Evolutionary conservation across 495 filamentous ascomycete genomes (phyloP).

Genomic region (Copromyces sp.): DNA sequence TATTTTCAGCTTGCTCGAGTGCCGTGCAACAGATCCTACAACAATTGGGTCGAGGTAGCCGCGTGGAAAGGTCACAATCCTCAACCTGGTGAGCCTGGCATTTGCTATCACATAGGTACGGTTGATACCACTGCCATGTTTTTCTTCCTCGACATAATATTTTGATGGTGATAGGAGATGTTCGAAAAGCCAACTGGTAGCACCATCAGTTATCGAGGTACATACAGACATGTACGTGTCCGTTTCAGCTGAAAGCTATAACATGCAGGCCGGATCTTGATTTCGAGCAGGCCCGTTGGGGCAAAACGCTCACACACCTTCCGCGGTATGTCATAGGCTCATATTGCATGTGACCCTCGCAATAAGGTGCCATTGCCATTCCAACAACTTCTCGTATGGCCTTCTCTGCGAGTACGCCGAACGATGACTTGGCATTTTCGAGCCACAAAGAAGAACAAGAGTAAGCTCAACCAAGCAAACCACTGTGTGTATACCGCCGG

Average conservation of each 20-base stretch:
- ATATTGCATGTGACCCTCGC: not conserved
- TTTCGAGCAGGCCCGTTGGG: not conserved
- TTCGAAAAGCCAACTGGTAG: not conserved
- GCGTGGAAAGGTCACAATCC: not conserved
- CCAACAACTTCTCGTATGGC: not conserved
- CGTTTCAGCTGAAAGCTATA: not conserved
- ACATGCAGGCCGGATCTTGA: not conserved
- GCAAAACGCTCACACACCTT: not conserved
- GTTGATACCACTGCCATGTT: not conserved
- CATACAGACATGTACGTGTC: not conserved
- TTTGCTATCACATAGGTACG: not conserved
- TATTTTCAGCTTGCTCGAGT: constrained; percentile 2
- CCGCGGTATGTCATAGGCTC: not conserved
- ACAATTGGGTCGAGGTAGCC: not conserved
- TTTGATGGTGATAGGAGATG: not conserved
- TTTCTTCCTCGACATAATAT: not conserved
- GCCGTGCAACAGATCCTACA: not conserved
- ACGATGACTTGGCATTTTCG: constrained; percentile 16
- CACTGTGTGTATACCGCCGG: not conserved
- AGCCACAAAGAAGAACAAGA: not conserved
- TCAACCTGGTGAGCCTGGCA: not conserved
- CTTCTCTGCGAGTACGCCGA: not conserved
- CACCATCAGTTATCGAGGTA: not conserved
- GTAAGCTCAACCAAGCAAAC: not conserved
- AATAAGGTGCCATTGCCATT: not conserved